These are phyloP conservation scores for Trypanosoma cruzi DNA, from an alignment of 208 protist species.

Conservation along the genomic window DNA sequence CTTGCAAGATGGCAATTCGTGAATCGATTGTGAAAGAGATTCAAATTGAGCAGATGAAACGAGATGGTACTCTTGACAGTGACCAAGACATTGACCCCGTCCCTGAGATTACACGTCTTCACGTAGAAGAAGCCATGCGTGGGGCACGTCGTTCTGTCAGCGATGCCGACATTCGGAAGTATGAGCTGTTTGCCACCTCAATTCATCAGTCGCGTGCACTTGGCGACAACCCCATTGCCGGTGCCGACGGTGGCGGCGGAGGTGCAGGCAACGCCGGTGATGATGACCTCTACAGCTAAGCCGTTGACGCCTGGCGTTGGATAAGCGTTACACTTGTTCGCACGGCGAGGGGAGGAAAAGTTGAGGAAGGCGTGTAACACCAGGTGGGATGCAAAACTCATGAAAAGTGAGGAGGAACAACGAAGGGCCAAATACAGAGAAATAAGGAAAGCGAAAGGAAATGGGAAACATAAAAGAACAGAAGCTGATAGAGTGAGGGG, in stretches of 20 bases:
- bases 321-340: too few species aligned
- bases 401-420: too few species aligned
- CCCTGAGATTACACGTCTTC: constrained; percentile 86
- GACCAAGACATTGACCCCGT: constrained; percentile 88
- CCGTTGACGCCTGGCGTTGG: neutral
- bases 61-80: constrained; percentile 53
- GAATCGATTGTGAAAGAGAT: constrained; percentile 92
- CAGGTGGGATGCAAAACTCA: neutral
- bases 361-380: neutral
- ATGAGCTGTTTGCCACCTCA: constrained; percentile 93
- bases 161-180: constrained; percentile 91
- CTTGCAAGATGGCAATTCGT: constrained; percentile 92
- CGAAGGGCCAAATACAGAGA: too few species aligned
- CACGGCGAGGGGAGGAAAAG: neutral
- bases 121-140: constrained; percentile 94
- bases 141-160: constrained; percentile 91
- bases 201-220: constrained; percentile 81
- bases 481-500: too few species aligned
- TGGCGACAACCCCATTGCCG: constrained; percentile 33
- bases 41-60: constrained; percentile 74
- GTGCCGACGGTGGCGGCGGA: constrained; percentile 11
- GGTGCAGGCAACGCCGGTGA: constrained; percentile 21
- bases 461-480: too few species aligned
- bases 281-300: constrained; percentile 38
- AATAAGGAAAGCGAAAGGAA: too few species aligned